Conservation (phyloP, 768 basidiomycete genomes). For the Lyophyllum semitale region DNA sequence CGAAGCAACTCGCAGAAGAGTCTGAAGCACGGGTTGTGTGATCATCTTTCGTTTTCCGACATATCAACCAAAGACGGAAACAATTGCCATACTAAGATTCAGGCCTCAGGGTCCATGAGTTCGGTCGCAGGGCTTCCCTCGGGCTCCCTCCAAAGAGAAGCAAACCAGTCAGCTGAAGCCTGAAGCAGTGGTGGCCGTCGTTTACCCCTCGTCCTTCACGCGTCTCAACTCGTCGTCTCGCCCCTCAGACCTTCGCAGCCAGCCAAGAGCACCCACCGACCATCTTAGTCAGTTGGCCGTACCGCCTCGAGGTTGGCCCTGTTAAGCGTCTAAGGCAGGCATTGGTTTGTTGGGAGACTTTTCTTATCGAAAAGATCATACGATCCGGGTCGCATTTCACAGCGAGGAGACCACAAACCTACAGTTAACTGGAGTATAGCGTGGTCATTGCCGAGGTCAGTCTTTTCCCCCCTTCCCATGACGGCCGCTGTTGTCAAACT, state of each 20-base stretch:
- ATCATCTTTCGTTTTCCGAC: slow-evolving; percentile 13
- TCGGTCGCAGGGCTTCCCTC: slow-evolving; percentile 10
- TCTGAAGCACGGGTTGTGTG: neutral
- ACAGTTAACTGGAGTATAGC: slow-evolving; percentile 1
- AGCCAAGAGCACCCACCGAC: slow-evolving; percentile 4
- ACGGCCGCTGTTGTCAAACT: slow-evolving; percentile 6
- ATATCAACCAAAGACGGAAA: slow-evolving; percentile 16
- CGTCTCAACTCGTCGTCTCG: slow-evolving; percentile 5
- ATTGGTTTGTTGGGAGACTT: neutral
- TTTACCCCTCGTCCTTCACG: neutral
- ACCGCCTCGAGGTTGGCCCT: slow-evolving; percentile 9
- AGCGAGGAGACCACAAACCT: neutral
- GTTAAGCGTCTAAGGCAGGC: neutral
- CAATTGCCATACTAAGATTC: slow-evolving; percentile 10
- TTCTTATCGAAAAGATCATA: slow-evolving; percentile 7
- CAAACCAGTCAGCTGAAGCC: slow-evolving; percentile 14
- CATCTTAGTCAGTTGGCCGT: slow-evolving; percentile 1
- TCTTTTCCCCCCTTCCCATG: neutral
- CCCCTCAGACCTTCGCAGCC: slow-evolving; percentile 1
- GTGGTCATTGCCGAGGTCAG: slow-evolving; percentile 11
- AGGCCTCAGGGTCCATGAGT: slow-evolving; percentile 7
- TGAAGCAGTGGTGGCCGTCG: slow-evolving; percentile 14
- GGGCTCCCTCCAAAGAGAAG: slow-evolving; percentile 1
- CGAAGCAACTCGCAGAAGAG: no score
- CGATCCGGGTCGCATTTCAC: neutral